Evolutionary conservation across 305 asterid genomes (phyloP).

Genomic region (Solanum hybrid): DNA sequence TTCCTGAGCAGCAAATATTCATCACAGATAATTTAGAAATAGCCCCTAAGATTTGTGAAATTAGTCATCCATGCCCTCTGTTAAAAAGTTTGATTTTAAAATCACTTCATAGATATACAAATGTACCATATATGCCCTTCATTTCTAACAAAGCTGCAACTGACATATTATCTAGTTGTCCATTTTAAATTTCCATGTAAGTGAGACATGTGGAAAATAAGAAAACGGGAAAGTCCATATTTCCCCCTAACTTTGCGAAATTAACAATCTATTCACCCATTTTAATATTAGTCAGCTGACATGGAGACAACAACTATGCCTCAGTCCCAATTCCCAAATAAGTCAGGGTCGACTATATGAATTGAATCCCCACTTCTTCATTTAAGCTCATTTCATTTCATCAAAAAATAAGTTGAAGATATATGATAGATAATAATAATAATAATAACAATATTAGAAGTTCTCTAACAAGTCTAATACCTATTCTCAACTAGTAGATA

Average conservation of each 20-base stretch:
- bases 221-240: background rate
- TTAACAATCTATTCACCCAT: background rate
- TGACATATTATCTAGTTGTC: background rate
- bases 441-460: background rate
- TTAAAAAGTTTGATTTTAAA: background rate
- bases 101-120: background rate
- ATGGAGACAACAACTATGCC: background rate
- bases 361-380: background rate
- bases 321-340: background rate
- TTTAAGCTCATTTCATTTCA: background rate
- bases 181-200: background rate
- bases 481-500: background rate
- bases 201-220: background rate
- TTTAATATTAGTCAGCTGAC: background rate
- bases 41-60: background rate
- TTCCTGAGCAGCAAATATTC: background rate
- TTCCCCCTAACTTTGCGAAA: background rate
- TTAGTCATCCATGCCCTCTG: background rate
- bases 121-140: background rate
- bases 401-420: background rate
- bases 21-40: background rate
- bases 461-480: background rate
- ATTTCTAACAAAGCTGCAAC: background rate
- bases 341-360: background rate
- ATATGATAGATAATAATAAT: background rate